A percentile compares a stretch with the other conserved stretches of the same genome.
phyloP scores from a whole-genome alignment of 106 monocot genomes.

The Iris macrosiphon region DNA sequence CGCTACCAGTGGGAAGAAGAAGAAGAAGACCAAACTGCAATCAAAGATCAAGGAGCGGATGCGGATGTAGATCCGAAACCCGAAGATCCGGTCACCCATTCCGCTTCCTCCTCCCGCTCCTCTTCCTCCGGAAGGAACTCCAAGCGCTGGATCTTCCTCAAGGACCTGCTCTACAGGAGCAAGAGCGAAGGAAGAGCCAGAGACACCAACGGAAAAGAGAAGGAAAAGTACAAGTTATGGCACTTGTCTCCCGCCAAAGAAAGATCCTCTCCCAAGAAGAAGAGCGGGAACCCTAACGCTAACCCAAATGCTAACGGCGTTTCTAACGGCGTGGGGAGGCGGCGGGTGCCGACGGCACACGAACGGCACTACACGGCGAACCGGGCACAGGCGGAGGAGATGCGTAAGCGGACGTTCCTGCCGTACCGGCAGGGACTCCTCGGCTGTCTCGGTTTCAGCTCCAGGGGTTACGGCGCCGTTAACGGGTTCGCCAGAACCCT shows the following conservation, averaged over 20 bases:
- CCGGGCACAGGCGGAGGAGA: conserved; percentile 90
- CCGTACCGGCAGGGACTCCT: conserved; percentile 93
- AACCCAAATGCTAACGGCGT: neutral
- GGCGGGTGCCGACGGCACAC: conserved; percentile 60
- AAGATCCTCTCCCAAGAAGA: conserved; percentile 6
- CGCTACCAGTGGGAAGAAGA: conserved; percentile 32
- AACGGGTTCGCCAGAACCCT: conserved; percentile 74
- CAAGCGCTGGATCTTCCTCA: conserved; percentile 87
- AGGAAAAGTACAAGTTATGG: conserved; percentile 48
- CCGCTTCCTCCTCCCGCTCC: conserved; percentile 41
- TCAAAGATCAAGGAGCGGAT: conserved; percentile 1
- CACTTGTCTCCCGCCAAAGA: conserved; percentile 47
- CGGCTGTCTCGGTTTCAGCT: conserved; percentile 90
- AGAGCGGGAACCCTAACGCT: conserved; percentile 1
- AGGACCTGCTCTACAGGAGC: conserved; percentile 92
- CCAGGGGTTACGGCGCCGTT: conserved; percentile 73
- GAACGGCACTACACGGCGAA: conserved; percentile 88
- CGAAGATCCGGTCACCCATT: conserved; percentile 20
- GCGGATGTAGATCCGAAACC: conserved; percentile 21
- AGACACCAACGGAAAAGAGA: conserved; percentile 35
- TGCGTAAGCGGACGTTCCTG: conserved; percentile 79
- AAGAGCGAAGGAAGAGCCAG: conserved; percentile 79
- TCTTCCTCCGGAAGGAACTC: conserved; percentile 65
- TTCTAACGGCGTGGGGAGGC: conserved; percentile 23
- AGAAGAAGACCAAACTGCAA: conserved; percentile 20